Conservation (phyloP, 2,329 filamentous ascomycete genomes). For the Scytalidium sp. region DNA sequence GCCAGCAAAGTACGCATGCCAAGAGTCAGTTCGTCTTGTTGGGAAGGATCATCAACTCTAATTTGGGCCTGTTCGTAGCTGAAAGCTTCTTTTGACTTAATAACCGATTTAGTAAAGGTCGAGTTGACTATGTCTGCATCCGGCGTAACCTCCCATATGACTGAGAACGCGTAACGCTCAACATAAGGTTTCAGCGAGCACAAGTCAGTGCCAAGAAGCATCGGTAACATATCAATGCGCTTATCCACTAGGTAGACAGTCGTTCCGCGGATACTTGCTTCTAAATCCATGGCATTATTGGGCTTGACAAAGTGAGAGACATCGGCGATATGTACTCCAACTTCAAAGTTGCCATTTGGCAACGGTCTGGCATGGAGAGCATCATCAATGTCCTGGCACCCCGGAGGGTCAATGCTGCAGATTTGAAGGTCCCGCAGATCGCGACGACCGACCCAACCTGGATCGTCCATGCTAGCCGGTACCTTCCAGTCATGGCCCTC, state of each 20-base stretch:
- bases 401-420: slow-evolving; percentile 95
- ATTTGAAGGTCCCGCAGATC: slow-evolving; percentile 85
- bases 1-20: slow-evolving; percentile 84
- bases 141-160: slow-evolving; percentile 82
- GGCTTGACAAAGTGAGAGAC: slow-evolving; percentile 99
- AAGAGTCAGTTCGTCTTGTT: slow-evolving; percentile 83
- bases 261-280: slow-evolving; percentile 90
- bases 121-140: slow-evolving; percentile 81
- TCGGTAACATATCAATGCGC: slow-evolving; percentile 98
- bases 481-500: slow-evolving; percentile 96
- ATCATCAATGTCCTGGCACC: slow-evolving; percentile 98
- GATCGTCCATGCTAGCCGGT: slow-evolving; percentile 72
- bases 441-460: slow-evolving; percentile 80
- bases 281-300: slow-evolving; percentile 93
- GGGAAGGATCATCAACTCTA: slow-evolving; percentile 83
- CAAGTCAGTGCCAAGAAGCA: slow-evolving; percentile 90
- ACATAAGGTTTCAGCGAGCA: slow-evolving; percentile 97
- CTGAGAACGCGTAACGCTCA: slow-evolving; percentile 87
- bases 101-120: slow-evolving; percentile 97
- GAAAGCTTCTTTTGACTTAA: slow-evolving; percentile 93
- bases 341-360: slow-evolving; percentile 91
- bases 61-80: slow-evolving; percentile 96
- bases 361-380: slow-evolving; percentile 83
- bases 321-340: slow-evolving; percentile 97
- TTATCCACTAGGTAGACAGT: slow-evolving; percentile 98